Conservation (phyloP, 345 rosid genomes). For the Citrus hindsii region DNA sequence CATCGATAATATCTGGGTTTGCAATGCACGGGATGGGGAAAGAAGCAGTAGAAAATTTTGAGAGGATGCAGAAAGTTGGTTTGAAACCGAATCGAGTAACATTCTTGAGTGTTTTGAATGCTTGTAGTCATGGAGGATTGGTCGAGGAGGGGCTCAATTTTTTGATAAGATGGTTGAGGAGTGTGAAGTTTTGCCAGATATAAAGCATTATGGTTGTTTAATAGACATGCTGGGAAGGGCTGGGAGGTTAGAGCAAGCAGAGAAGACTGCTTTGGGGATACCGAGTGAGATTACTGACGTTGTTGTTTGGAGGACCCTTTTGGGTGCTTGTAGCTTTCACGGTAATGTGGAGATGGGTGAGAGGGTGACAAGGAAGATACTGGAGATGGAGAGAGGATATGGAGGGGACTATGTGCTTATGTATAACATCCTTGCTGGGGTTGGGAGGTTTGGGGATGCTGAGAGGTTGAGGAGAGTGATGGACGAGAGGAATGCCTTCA, state of each 20-base stretch:
- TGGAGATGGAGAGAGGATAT: conserved; percentile 63
- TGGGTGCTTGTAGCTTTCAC: conserved; percentile 79
- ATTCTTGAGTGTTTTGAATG: conserved; percentile 69
- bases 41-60: conserved; percentile 58
- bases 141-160: conserved; percentile 64
- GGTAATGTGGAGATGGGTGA: conserved; percentile 69
- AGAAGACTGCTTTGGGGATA: conserved; percentile 57
- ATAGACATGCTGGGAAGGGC: conserved; percentile 79
- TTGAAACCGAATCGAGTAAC: conserved; percentile 66
- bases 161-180: conserved; percentile 56
- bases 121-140: conserved; percentile 87
- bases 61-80: conserved; percentile 55
- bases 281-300: conserved; percentile 43
- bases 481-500: conserved; percentile 49
- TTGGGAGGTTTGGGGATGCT: conserved; percentile 65
- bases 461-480: conserved; percentile 51
- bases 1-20: conserved; percentile 69
- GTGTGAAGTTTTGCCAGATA: conserved; percentile 47
- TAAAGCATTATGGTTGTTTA: conserved; percentile 75
- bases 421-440: conserved; percentile 60
- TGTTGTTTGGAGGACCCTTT: conserved; percentile 78
- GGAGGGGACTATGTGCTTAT: conserved; percentile 85
- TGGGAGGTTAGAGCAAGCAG: conserved; percentile 80
- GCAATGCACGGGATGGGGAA: conserved; percentile 84
- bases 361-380: conserved; percentile 57